A percentile compares a stretch with the other conserved stretches of the same genome.
Evolutionary conservation across 2,329 filamentous ascomycete species (phyloP).

Genomic region (Cordyceps cateniannulata): DNA sequence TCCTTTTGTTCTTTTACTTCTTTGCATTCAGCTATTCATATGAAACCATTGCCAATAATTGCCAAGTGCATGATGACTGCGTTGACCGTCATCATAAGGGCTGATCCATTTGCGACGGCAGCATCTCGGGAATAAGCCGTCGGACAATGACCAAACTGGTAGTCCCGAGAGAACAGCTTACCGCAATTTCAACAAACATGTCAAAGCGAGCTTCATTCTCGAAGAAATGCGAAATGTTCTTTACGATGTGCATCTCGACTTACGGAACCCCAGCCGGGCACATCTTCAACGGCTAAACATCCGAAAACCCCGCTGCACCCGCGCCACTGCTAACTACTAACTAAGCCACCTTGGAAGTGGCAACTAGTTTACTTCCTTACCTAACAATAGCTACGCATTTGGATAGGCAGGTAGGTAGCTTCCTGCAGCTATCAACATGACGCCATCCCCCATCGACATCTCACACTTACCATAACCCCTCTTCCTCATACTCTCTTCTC

Average conservation of each 20-base stretch:
- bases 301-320: neutral
- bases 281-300: neutral
- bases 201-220: neutral
- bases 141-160: neutral
- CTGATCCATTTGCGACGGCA: neutral
- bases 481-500: neutral
- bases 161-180: neutral
- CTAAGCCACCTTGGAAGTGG: no score
- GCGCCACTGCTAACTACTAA: neutral
- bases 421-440: constrained; percentile 1
- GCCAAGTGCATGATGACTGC: neutral
- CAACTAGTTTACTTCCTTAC: neutral
- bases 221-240: no score
- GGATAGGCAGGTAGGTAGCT: neutral
- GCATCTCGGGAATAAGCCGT: neutral
- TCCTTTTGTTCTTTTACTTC: neutral
- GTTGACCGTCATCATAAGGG: neutral
- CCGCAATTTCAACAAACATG: neutral
- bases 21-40: neutral
- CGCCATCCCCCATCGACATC: neutral
- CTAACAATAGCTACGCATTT: neutral
- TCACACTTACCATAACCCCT: neutral
- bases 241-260: neutral
- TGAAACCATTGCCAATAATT: neutral
- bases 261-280: neutral